Evolutionary conservation across 2,329 filamentous ascomycete species (phyloP).

Genomic region (Uncinocarpus reesii): DNA sequence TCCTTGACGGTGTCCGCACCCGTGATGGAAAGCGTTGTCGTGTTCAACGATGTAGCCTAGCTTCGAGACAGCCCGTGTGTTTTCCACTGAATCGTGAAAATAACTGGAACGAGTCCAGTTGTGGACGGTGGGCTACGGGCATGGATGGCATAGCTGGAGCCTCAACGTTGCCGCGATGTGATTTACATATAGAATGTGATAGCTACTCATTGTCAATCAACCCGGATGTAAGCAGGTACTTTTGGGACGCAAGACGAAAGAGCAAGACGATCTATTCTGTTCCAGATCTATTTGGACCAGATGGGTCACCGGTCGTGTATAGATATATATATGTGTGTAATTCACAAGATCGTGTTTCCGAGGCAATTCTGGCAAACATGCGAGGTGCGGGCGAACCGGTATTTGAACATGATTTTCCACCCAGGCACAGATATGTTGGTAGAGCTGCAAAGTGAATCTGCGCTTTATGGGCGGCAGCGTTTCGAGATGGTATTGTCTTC

Average conservation of each 20-base stretch:
- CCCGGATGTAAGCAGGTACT: constrained; percentile 16
- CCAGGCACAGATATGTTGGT: constrained; percentile 20
- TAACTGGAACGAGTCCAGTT: constrained; percentile 19
- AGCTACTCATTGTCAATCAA: constrained; percentile 17
- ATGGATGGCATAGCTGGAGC: constrained; percentile 11
- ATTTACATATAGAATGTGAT: constrained; percentile 16
- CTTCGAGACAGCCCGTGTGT: constrained; percentile 22
- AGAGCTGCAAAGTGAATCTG: constrained; percentile 11
- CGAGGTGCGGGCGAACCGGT: constrained; percentile 20
- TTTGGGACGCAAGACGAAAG: neutral
- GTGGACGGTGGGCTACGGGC: constrained; percentile 18
- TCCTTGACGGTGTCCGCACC: constrained; percentile 18
- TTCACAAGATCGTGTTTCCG: constrained; percentile 17
- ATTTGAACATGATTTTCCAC: constrained; percentile 21
- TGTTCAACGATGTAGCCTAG: constrained; percentile 17
- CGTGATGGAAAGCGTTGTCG: constrained; percentile 20
- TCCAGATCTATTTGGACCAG: constrained; percentile 12
- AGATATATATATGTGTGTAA: constrained; percentile 4
- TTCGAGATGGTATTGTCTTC: constrained; percentile 16
- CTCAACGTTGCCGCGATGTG: constrained; percentile 11
- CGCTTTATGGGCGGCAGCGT: constrained; percentile 16
- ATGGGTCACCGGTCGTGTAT: constrained; percentile 16
- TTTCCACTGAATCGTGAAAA: constrained; percentile 20
- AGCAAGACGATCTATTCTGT: constrained; percentile 14
- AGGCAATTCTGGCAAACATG: constrained; percentile 21